phyloP scores from a whole-genome alignment of 768 basidiomycete genomes.

The Phaffia tasmanica region DNA sequence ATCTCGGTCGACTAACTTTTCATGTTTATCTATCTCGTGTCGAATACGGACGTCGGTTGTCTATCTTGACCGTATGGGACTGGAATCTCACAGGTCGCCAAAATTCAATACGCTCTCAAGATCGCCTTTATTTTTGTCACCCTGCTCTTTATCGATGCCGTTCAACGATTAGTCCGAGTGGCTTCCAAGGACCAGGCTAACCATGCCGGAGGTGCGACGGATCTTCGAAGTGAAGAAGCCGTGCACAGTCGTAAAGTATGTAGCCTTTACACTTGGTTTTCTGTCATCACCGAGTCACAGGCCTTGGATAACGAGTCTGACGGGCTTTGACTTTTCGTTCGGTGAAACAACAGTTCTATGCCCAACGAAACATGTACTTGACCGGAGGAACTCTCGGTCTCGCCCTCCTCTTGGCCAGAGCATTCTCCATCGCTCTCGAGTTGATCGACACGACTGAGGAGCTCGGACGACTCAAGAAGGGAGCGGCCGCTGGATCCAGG shows the following conservation, averaged over 20 bases:
- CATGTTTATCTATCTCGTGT: background rate
- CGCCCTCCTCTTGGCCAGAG: constrained; percentile 82
- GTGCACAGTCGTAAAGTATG: constrained; percentile 23
- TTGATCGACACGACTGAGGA: constrained; percentile 82
- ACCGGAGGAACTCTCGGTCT: constrained; percentile 63
- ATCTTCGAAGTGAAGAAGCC: constrained; percentile 16
- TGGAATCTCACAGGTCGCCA: constrained; percentile 24
- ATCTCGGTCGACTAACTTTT: background rate
- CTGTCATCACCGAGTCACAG: background rate
- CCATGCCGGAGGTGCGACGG: background rate
- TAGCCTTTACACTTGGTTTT: background rate
- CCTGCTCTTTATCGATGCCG: constrained; percentile 77
- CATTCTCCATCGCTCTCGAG: constrained; percentile 83
- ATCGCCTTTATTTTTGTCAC: constrained; percentile 50
- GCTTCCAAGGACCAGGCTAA: constrained; percentile 29
- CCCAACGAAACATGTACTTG: constrained; percentile 58
- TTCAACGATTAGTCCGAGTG: constrained; percentile 75
- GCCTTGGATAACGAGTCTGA: background rate
- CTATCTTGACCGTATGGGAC: background rate
- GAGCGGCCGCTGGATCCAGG: constrained; percentile 38
- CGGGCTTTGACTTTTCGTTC: background rate
- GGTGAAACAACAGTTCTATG: constrained; percentile 29
- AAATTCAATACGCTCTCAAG: constrained; percentile 31
- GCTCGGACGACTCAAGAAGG: constrained; percentile 67
- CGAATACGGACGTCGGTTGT: background rate